Base-by-base conservation (phyloP, 179 eudicot genomes). In the Spergularia azorica region DNA sequence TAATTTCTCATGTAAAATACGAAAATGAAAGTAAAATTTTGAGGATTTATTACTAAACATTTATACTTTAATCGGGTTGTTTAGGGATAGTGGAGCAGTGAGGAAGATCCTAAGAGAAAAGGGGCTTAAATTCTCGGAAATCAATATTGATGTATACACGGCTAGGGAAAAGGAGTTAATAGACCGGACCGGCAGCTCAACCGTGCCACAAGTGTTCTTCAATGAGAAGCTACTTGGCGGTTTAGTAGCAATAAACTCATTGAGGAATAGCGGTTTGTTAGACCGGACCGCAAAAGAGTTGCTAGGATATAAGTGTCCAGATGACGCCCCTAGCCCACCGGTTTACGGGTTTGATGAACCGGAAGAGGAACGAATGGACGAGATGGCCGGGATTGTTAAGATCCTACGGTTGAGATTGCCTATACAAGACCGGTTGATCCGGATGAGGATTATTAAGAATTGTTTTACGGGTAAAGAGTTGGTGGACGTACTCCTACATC, bases 191-290 rank as follows among this genome's bases (percentile, higher is more conserved):
- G 95, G 97, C 21, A 74, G 83, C 32, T 76, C 86, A 11, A 69
- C 84, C 0, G 97, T 95, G 21, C 98, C 98, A 38, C 92, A 90
- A 85, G 83, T 95, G 4, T 95, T 95, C 77, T 91, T 95, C 79
- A 95, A 95, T 79, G 98, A 89, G 80, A 89, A 90, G 61, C 9
- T 90, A 17, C 83, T 95, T n/a, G 98, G 98, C 0, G 98, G 97
- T 52, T 72, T 95, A 76, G 97, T 90, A 80, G 95, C 83, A 11
- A 66, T 95, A 65, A 95, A 95, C 68, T 88, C 95, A 26, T 48
- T 93, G 72, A 76, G 97, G 17, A 93, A 93, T 74, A 83, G 93
- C 26, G 95, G 95, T 21, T 63, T 82, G 67, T 70, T 95, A 76
- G 90, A 90, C 73, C 76, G 81, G 76, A 88, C 82, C 5, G 76